These are phyloP conservation scores for Leccinum boreale DNA, from an alignment of 768 basidiomycete genomes.

Conservation along the genomic window DNA sequence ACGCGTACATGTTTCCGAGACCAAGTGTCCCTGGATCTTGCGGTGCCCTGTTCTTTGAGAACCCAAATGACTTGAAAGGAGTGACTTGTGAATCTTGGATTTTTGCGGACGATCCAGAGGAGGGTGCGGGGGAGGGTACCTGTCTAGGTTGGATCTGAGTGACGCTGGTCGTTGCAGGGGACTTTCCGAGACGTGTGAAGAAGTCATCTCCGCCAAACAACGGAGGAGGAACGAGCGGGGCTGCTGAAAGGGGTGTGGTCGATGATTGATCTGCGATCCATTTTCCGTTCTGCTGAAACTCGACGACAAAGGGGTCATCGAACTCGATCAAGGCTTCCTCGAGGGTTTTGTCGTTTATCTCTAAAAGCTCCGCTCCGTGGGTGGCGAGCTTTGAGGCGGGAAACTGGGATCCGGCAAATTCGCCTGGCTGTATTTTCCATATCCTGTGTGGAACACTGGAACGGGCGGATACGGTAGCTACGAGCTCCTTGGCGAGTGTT, in stretches of 20 bases:
- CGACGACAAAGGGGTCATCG: slow-evolving; percentile 75
- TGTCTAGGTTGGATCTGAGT: slow-evolving; percentile 24
- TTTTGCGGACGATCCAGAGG: slow-evolving; percentile 21
- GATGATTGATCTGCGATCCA: slow-evolving; percentile 51
- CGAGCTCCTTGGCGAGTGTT: slow-evolving; percentile 40
- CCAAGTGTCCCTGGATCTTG: slow-evolving; percentile 77
- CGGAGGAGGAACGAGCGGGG: slow-evolving; percentile 37
- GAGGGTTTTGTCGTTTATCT: slow-evolving; percentile 44
- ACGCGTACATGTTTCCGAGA: slow-evolving; percentile 77
- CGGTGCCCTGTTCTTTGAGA: slow-evolving; percentile 37
- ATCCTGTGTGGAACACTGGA: slow-evolving; percentile 47
- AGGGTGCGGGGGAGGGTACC: slow-evolving; percentile 20
- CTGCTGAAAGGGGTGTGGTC: slow-evolving; percentile 3
- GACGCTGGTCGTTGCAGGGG: slow-evolving; percentile 19
- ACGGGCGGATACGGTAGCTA: slow-evolving; percentile 34
- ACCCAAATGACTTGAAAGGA: slow-evolving; percentile 33
- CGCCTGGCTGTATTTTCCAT: slow-evolving; percentile 53
- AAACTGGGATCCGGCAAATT: slow-evolving; percentile 31
- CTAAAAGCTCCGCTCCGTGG: slow-evolving; percentile 40
- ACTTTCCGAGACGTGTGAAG: slow-evolving; percentile 44
- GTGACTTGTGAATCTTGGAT: slow-evolving; percentile 23
- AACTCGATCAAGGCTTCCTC: slow-evolving; percentile 56
- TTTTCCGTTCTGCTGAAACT: slow-evolving; percentile 54
- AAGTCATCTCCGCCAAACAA: slow-evolving; percentile 58
- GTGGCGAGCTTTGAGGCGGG: slow-evolving; percentile 25